Base-by-base conservation (phyloP, 306 rosid species). In the Gynostemma pentaphyllum region DNA sequence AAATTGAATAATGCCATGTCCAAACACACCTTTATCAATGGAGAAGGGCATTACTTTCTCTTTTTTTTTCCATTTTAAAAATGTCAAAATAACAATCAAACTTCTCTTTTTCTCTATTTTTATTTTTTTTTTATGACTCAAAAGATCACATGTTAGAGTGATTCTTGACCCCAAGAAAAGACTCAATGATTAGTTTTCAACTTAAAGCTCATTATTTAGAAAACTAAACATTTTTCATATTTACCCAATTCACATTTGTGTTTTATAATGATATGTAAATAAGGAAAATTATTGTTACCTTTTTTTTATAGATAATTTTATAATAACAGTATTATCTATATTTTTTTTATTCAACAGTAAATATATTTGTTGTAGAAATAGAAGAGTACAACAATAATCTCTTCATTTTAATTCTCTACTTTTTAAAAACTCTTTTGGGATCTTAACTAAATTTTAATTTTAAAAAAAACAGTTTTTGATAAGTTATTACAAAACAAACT, bases 1-100 rank as follows among this genome's bases (percentile, higher is more conserved):
- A 55, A 55, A 30, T 55, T 55, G 24, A 55, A 55, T 55, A 30
- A 55, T 55, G 24, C 8, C 32, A 30, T 55, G 41, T 32, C 62
- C 37, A 55, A 16, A 55, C 42, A 55, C 42, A 55, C 24, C 44
- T 55, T 55, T 30, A 16, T n/a, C 18, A 29, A 54, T 16, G 62
- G 57, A 50, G 34, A 34, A n/a, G 56, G 18, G 40, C 62, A 54
- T 54, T 16, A 50, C 32, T 9, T 50, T 50, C 9, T 23, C 24
- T 22, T 3, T 34, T 34, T 34, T 34, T 34, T 22, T 49, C 1
- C 4, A 3, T 9, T 23, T 49, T 0, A 22, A 49, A 22, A 11
- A 23, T 23, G 2, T 2, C 30, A 49, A 10, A 34, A 34, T 34
- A 34, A 34, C 9, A 34, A 34, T 34, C 5, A 34, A 47, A 22